Evolutionary conservation across 2,329 filamentous ascomycete genomes (phyloP), one percentile per base, ranked within the genome.

Genomic region (Fusarium irregulare): DNA sequence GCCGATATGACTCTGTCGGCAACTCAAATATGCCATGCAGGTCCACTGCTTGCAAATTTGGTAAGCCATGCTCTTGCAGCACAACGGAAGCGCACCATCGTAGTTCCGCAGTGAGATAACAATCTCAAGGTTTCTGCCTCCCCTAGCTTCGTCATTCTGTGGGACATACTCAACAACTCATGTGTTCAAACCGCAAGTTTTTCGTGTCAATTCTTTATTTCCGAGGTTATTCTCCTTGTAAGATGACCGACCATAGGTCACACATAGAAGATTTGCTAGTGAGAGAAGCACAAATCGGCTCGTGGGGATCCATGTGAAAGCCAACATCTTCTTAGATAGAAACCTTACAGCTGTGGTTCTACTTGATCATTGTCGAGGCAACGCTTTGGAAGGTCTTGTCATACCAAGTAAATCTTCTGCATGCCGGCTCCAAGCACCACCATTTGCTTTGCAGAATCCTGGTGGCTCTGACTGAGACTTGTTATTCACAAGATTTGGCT

Each of bases 341-440:
- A 27, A 13, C 18, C 40, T n/a, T 27, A 47, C n/a, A 20, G 7
- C 10, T 12, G 10, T 14, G 7, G 18, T 32, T 13, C 28, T n/a
- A 23, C 40, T n/a, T n/a, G n/a, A 51, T 66, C 48, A 61, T 32
- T 58, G 49, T 32, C 60, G 62, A 20, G 47, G 28, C 16, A 44
- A 48, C 37, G 58, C 65, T 54, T 60, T 68, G 77, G 49, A 81
- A 37, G 89, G 90, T 49, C 87, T 83, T 74, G 84, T 88, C 73
- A 82, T 86, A 40, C 87, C 88, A 66, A 93, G 86, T 48, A 93
- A 75, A 76, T 93, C 91, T 69, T 87, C 84, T 1, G 91, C 90
- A 75, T 92, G 90, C 25, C 84, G 85, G 71, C 89, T 92, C 91
- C 91, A 93, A 1, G 91, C 87, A 4, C 90, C 90, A 18, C 86